Evolutionary conservation across 176 grass and related monocot genomes (phyloP), one percentile per base, ranked within the genome.

Genomic region (Aegilops sharonensis): DNA sequence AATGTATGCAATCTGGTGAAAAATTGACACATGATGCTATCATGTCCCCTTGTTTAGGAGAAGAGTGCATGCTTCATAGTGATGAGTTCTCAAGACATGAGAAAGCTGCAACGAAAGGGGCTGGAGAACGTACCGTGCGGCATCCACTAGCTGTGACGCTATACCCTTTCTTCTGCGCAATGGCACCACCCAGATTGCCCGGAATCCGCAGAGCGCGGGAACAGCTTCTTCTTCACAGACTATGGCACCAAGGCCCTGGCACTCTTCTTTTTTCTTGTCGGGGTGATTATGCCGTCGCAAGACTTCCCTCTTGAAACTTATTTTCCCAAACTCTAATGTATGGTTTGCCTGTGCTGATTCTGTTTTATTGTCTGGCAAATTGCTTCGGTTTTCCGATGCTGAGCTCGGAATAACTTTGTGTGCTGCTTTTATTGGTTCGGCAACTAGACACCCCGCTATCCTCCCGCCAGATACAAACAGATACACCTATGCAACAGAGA

Each of bases 131-230:
- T 83, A 94, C 93, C 96, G 90, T 67, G 92, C 90, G 11, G 89
- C 89, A 78, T 95, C 93, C 81, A 98, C 75, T 21, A 98, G 84
- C 75, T 90, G 82, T 30, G 93, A 92, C 21, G 84, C 96, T 73
- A 95, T 81, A 50, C 67, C 69, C 57, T 91, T 92, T 83, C 92
- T 89, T 86, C 96, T 94, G 64, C 84, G 80, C 21, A 90, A 92
- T 72, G 92, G 92, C 31, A 87, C 96, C 9, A 95, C 90, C 93
- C 96, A 98, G 72, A 98, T 92, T 56, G 93, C 93, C 68, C 93
- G 89, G 86, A 98, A 94, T 79, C 96, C 96, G 21, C 92, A 92
- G 60, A 88, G 30, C 32, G 92, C 93, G 12, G 84, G 87, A 21
- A 92, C 88, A 78, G 78, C 79, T 86, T 98, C 69, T 78, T 94